Evolutionary conservation across 176 grass and related monocot genomes (phyloP).

Genomic region (Echinochloa phyllopogon): DNA sequence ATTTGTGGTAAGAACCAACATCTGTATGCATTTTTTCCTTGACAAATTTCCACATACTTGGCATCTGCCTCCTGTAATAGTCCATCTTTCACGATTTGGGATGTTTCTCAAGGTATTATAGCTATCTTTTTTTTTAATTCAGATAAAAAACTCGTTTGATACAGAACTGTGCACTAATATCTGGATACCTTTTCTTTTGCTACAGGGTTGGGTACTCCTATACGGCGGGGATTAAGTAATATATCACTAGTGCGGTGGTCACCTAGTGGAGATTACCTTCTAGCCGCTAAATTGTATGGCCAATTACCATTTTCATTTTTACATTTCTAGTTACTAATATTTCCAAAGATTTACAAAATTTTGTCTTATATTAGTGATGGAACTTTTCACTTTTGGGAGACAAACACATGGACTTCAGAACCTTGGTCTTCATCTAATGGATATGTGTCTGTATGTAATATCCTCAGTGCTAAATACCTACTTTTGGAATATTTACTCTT

Average conservation of each 20-base stretch:
- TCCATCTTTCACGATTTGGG: constrained; percentile 96
- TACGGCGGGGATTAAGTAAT: constrained; percentile 80
- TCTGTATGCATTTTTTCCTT: constrained; percentile 54
- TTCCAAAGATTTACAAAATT: constrained; percentile 38
- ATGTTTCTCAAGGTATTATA: constrained; percentile 95
- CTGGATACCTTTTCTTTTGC: constrained; percentile 18
- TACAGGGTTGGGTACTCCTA: constrained; percentile 82
- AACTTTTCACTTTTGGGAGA: constrained; percentile 97
- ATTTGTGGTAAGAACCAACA: constrained; percentile 28
- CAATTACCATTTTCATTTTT: constrained; percentile 34
- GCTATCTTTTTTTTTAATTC: background rate
- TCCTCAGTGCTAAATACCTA: constrained; percentile 8
- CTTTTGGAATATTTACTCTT: background rate
- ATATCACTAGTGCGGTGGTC: constrained; percentile 91
- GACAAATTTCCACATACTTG: constrained; percentile 79
- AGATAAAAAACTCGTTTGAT: background rate
- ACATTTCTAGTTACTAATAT: constrained; percentile 34
- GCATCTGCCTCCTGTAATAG: constrained; percentile 83
- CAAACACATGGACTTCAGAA: constrained; percentile 94
- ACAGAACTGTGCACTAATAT: constrained; percentile 24
- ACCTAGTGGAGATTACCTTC: constrained; percentile 88
- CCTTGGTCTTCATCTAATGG: constrained; percentile 95
- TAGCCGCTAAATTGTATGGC: constrained; percentile 87
- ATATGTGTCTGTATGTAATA: constrained; percentile 78
- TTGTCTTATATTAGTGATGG: constrained; percentile 66